These are phyloP conservation scores for Xerocomellus amylosporus DNA, from an alignment of 768 basidiomycete species.

Conservation along the genomic window DNA sequence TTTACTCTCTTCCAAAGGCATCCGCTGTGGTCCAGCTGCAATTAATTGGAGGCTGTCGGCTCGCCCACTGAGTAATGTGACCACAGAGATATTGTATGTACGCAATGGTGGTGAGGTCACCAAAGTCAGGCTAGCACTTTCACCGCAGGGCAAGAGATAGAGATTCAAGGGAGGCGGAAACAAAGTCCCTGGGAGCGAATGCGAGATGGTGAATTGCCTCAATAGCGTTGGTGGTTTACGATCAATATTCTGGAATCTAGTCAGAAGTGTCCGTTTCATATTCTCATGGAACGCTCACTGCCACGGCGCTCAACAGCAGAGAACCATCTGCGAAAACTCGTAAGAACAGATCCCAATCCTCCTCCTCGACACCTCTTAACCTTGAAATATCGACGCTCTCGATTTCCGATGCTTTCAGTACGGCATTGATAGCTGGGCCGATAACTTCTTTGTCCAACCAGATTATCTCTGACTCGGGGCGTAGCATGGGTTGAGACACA, in stretches of 20 bases:
- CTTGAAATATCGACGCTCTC: slow-evolving; percentile 31
- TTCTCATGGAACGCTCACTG: slow-evolving; percentile 45
- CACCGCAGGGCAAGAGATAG: slow-evolving; percentile 49
- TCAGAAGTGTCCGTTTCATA: slow-evolving; percentile 2
- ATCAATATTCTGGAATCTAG: slow-evolving; percentile 71
- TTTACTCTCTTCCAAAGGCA: slow-evolving; percentile 47
- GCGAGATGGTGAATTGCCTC: slow-evolving; percentile 69
- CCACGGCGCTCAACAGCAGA: slow-evolving; percentile 67
- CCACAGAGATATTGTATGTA: slow-evolving; percentile 55
- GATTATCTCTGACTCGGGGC: slow-evolving; percentile 52
- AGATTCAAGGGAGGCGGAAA: slow-evolving; percentile 49
- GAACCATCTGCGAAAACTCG: slow-evolving; percentile 71
- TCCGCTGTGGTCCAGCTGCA: slow-evolving; percentile 39
- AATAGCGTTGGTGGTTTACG: slow-evolving; percentile 82
- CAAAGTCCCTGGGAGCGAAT: slow-evolving; percentile 51
- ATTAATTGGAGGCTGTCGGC: slow-evolving; percentile 49
- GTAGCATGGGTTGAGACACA: slow-evolving; percentile 24
- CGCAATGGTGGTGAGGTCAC: slow-evolving; percentile 66
- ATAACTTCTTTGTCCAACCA: slow-evolving; percentile 68
- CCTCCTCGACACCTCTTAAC: slow-evolving; percentile 63
- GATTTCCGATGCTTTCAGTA: slow-evolving; percentile 36
- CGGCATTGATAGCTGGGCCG: slow-evolving; percentile 42
- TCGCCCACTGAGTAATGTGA: slow-evolving; percentile 60
- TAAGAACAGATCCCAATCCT: slow-evolving; percentile 78
- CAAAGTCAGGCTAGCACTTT: slow-evolving; percentile 48